Base-by-base conservation (phyloP, 108 stramenopile genomes). In the Cylindrotheca closterium region DNA sequence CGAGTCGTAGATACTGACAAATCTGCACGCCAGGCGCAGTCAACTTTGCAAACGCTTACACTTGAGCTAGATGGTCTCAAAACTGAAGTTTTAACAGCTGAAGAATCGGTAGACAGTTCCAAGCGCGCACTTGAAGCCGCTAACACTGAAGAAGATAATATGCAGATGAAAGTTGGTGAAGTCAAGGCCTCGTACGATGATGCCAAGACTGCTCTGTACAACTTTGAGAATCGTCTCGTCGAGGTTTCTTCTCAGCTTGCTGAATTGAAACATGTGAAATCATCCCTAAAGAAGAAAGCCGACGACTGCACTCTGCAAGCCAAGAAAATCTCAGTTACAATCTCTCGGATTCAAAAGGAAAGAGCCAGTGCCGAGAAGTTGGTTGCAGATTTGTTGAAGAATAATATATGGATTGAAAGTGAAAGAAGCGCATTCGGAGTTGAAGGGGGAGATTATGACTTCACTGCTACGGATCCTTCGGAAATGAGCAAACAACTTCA, bases 361-460 rank as follows among this genome's bases (percentile, higher is more conserved):
- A 67, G 79, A 50, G 63, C 51, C 30, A 71, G 65, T 55, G 89
- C 91, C 19, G 89, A 92, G 70, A 84, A 81, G 48, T 56, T 74
- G 60, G 81, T 96, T 49, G 63, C 67, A 15, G 71, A 28, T 50
- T 73, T 99, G 65, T 28, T 80, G 50, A 84, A 79, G 64, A 83
- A 96, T 28, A 73, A 97, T 77, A 60, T 92, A 3, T 99, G 99
- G 99, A 98, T 99, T 67, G 94, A 87, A 51, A 81, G 78, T 31
- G 96, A 97, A 65, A 88, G 89, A 68, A 75, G 81, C 68, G 90
- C 89, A 42, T 99, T 98, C 68, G 98, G 99, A 30, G 79, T 94
- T n/a, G 58, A 79, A 53, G 92, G 92, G 51, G 93, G 96, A 22
- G 97, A 98, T 75, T 99, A 96, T 60, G 99, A 99, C 69, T 99